Conservation (phyloP, 2,329 filamentous ascomycete genomes). For the Epichloe sp. region DNA sequence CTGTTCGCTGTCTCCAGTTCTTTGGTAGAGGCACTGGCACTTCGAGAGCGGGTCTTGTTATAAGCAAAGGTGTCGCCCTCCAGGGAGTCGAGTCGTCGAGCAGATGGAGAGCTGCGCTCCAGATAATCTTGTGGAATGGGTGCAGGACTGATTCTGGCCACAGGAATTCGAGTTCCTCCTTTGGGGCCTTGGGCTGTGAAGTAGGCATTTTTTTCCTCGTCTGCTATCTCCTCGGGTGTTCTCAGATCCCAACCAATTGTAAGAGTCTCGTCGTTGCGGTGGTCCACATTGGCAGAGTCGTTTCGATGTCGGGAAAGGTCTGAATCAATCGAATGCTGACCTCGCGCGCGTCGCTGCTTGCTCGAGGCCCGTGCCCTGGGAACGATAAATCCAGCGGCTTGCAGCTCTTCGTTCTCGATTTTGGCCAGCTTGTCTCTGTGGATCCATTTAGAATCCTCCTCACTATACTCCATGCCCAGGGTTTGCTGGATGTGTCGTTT, state of each 20-base stretch:
- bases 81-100: slow-evolving; percentile 42
- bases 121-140: slow-evolving; percentile 60
- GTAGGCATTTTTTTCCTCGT: slow-evolving; percentile 39
- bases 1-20: slow-evolving; percentile 10
- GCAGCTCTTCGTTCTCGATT: slow-evolving; percentile 70
- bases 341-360: slow-evolving; percentile 24
- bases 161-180: slow-evolving; percentile 70
- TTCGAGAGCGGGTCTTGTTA: slow-evolving; percentile 54
- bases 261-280: slow-evolving; percentile 16
- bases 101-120: slow-evolving; percentile 58
- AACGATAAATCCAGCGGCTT: slow-evolving; percentile 59
- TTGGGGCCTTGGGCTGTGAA: slow-evolving; percentile 40
- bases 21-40: slow-evolving; percentile 46
- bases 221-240: slow-evolving; percentile 63
- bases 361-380: slow-evolving; percentile 41
- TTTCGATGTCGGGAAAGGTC: slow-evolving; percentile 25
- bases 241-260: slow-evolving; percentile 57
- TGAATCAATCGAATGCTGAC: slow-evolving; percentile 4
- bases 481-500: slow-evolving; percentile 14
- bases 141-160: slow-evolving; percentile 66
- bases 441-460: slow-evolving; percentile 66
- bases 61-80: slow-evolving; percentile 48
- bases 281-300: slow-evolving; percentile 29
- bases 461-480: slow-evolving; percentile 19
- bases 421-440: slow-evolving; percentile 71